A percentile compares a stretch with the other conserved stretches of the same genome.
These are phyloP conservation scores for Limonium bicolor DNA, from an alignment of 148 eudicot genomes.

Conservation along the genomic window DNA sequence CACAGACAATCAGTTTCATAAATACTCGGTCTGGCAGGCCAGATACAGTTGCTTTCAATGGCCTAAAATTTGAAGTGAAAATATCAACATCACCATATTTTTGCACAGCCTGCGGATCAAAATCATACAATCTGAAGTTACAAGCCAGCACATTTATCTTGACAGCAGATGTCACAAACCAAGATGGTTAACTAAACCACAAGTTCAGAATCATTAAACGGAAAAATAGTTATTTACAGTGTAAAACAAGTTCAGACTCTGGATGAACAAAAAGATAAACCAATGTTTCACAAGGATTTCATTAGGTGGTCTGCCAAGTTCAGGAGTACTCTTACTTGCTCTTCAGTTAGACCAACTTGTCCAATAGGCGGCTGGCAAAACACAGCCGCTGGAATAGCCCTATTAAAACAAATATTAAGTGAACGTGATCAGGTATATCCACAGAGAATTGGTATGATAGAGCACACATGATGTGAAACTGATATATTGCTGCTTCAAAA, in stretches of 20 bases:
- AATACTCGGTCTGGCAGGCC: slow-evolving; percentile 92
- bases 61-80: slow-evolving; percentile 79
- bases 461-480: neutral
- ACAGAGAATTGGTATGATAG: neutral
- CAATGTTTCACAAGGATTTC: too few species aligned
- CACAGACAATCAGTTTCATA: slow-evolving; percentile 84
- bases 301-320: too few species aligned
- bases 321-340: slow-evolving; percentile 67
- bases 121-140: too few species aligned
- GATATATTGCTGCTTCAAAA: too few species aligned
- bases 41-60: slow-evolving; percentile 86
- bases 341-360: slow-evolving; percentile 88
- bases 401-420: slow-evolving; percentile 15
- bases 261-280: too few species aligned
- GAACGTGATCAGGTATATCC: slow-evolving; percentile 9
- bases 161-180: too few species aligned
- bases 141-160: too few species aligned
- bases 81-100: slow-evolving; percentile 74
- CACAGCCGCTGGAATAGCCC: slow-evolving; percentile 92
- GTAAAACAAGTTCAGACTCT: too few species aligned
- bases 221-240: too few species aligned
- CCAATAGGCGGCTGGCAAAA: slow-evolving; percentile 97
- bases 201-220: too few species aligned
- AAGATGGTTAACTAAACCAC: too few species aligned
- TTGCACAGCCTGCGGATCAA: slow-evolving; percentile 54